Conservation (phyloP, 305 asterid genomes). For the Fraxinus angustifolia region DNA sequence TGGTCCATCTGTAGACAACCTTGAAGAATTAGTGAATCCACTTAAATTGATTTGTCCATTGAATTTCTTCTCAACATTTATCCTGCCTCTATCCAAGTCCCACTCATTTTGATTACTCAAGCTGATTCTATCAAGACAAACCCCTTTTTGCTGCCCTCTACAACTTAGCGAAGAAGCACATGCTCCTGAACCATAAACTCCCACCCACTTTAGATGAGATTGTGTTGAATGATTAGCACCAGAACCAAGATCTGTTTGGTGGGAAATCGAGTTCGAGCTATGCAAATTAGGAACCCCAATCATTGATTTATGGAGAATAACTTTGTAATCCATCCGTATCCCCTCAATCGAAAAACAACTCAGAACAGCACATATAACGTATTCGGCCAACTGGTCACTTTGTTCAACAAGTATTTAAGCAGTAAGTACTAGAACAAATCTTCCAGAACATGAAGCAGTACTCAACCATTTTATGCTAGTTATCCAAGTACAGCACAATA, state of each 20-base stretch:
- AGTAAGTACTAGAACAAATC: background rate
- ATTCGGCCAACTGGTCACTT: conserved; percentile 12
- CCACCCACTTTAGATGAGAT: conserved; percentile 19
- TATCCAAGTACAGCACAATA: background rate
- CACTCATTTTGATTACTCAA: conserved; percentile 32
- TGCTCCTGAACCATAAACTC: conserved; percentile 29
- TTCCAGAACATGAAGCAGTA: background rate
- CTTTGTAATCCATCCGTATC: conserved; percentile 40
- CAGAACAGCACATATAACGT: background rate
- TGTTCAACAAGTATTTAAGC: background rate
- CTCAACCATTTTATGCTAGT: background rate
- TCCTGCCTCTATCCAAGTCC: conserved; percentile 26
- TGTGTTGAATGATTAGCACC: conserved; percentile 21
- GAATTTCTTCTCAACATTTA: conserved; percentile 6
- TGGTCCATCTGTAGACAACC: conserved; percentile 40
- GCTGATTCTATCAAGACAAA: conserved; percentile 34
- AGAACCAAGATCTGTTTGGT: conserved; percentile 35
- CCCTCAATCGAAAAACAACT: conserved; percentile 16
- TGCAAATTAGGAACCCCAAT: conserved; percentile 39
- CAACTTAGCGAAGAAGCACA: conserved; percentile 26
- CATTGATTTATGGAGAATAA: conserved; percentile 39
- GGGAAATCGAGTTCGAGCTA: conserved; percentile 22
- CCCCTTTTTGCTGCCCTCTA: conserved; percentile 38
- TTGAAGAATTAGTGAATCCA: conserved; percentile 35
- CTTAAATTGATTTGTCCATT: conserved; percentile 28